Conservation (phyloP, 2,329 filamentous ascomycete genomes). For the Cordyceps farinosa region DNA sequence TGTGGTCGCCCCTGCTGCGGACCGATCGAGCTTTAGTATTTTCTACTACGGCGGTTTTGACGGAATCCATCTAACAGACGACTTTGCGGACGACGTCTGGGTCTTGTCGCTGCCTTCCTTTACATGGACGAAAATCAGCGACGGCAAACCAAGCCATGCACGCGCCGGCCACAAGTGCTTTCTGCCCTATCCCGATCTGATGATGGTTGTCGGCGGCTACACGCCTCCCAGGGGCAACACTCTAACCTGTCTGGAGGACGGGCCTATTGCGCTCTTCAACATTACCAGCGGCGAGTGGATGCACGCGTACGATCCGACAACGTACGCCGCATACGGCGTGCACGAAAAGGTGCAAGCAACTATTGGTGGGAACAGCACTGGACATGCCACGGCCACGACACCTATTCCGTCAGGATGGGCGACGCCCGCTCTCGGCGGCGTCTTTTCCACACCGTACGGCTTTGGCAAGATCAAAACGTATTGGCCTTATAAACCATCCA, state of each 20-base stretch:
- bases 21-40: slow-evolving; percentile 73
- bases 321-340: slow-evolving; percentile 64
- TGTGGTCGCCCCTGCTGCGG: slow-evolving; percentile 67
- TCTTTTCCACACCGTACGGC: slow-evolving; percentile 56
- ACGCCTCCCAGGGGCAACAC: slow-evolving; percentile 29
- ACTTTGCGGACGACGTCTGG: slow-evolving; percentile 68
- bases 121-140: slow-evolving; percentile 62
- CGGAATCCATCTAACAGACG: slow-evolving; percentile 38
- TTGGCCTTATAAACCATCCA: slow-evolving; percentile 52
- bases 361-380: slow-evolving; percentile 64
- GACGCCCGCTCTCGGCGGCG: slow-evolving; percentile 40
- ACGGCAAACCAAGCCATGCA: slow-evolving; percentile 48
- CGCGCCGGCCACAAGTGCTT: slow-evolving; percentile 74
- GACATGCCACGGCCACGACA: slow-evolving; percentile 65
- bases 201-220: slow-evolving; percentile 73
- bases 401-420: slow-evolving; percentile 59
- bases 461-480: slow-evolving; percentile 54
- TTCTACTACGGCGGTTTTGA: slow-evolving; percentile 81
- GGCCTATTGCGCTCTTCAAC: slow-evolving; percentile 66
- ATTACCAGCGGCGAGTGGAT: slow-evolving; percentile 67
- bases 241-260: slow-evolving; percentile 46
- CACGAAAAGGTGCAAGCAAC: slow-evolving; percentile 59
- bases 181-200: slow-evolving; percentile 72
- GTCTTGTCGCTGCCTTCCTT: slow-evolving; percentile 77
- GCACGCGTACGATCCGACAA: slow-evolving; percentile 62